phyloP scores from a whole-genome alignment of 352 stramenopile species.

The Pythium aristosporum region DNA sequence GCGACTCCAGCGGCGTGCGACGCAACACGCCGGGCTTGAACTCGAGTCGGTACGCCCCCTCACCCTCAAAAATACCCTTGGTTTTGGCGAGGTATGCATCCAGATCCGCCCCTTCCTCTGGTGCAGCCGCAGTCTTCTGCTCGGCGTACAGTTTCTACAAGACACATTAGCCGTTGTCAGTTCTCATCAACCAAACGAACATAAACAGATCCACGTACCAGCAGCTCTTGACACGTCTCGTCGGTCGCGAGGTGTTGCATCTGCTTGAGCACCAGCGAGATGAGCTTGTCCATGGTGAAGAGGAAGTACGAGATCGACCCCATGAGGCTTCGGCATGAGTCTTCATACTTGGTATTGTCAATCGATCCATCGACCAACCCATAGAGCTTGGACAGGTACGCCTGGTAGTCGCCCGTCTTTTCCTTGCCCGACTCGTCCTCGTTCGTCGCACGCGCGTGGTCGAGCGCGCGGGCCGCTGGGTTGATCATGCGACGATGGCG shows the following conservation, averaged over 20 bases:
- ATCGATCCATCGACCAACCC: slow-evolving; percentile 84
- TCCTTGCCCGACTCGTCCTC: slow-evolving; percentile 51
- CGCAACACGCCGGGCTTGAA: slow-evolving; percentile 80
- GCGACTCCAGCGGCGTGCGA: slow-evolving; percentile 65
- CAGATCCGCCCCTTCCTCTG: slow-evolving; percentile 30
- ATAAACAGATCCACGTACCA: slow-evolving; percentile 17
- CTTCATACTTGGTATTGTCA: slow-evolving; percentile 88
- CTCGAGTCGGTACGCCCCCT: slow-evolving; percentile 83
- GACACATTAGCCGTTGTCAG: not conserved
- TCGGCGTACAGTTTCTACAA: slow-evolving; percentile 62
- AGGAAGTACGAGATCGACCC: slow-evolving; percentile 89
- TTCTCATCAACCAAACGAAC: not conserved
- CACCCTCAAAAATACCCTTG: slow-evolving; percentile 79
- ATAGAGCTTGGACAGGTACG: slow-evolving; percentile 87
- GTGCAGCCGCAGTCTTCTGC: slow-evolving; percentile 30
- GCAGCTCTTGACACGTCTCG: slow-evolving; percentile 78
- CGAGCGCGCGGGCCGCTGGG: slow-evolving; percentile 72
- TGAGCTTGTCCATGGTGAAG: slow-evolving; percentile 92
- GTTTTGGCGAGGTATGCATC: slow-evolving; percentile 70
- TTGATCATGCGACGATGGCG: slow-evolving; percentile 87
- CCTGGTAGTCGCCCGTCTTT: slow-evolving; percentile 84
- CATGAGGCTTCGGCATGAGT: slow-evolving; percentile 87
- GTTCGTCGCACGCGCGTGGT: slow-evolving; percentile 60
- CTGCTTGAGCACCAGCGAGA: slow-evolving; percentile 84
- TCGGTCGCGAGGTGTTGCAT: slow-evolving; percentile 85